Base-by-base conservation (phyloP, 2,329 filamentous ascomycete genomes). In the Hymenoscyphus scutula region DNA sequence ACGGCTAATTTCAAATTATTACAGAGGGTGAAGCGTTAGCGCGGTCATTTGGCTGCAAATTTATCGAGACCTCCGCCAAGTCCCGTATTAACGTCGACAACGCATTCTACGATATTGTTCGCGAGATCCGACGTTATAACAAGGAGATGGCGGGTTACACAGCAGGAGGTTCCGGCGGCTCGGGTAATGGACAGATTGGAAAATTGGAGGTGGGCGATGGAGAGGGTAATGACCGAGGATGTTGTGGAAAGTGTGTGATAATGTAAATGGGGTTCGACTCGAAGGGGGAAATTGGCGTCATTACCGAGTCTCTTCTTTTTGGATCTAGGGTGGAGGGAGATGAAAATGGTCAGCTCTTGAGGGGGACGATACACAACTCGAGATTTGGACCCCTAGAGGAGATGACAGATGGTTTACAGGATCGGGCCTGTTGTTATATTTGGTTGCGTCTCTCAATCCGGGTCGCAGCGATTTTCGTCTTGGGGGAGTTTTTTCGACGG, bases 41-140 rank as follows among this genome's bases (percentile, higher is more conserved):
- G 67, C 86, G 85, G 71, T 88, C 89, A 68, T 98, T 99, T 77
- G 89, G 88, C 75, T 99, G 95, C 89, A 96, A 95, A 76, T 99
- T 98, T 81, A 96, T 98, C 80, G 95, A 99, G 82, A 98, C 95
- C 13, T 99, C 95, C 51, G 95, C 95, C 70, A 99, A 98, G 81
- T 96, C 93, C 66, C 89, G 94, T 76, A 96, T 95, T 82, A 97
- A 98, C 76, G 95, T 99, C 73, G 95, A 99, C 79, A 93, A 96
- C 79, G 92, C 94, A 61, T 99, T 99, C 81, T 98, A 94, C 84
- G 93, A 98, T 76, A 93, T 98, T 71, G 95, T 99, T 63, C 90
- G 95, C 76, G 95, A 98, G 77, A 99, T 99, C 75, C 88, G 95
- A 79, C 90, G 92, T 79, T 98, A 96, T 81, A 98, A 99, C 86